A percentile compares a stretch with the other conserved stretches of the same genome.
phyloP scores from a whole-genome alignment of 441 rosid genomes.

The Omphalea diandra region DNA sequence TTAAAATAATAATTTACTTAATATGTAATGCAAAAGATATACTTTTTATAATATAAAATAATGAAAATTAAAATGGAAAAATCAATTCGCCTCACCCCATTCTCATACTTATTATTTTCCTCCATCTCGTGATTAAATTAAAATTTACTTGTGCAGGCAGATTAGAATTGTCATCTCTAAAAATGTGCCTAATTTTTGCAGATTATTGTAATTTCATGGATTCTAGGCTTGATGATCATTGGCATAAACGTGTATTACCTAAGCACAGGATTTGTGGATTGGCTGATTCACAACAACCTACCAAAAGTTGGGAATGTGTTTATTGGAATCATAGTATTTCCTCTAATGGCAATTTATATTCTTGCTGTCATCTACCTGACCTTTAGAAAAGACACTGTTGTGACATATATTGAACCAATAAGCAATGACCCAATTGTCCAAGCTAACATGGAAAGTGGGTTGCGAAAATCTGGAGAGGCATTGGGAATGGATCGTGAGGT shows the following conservation, averaged over 20 bases:
- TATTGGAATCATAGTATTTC: conserved; percentile 56
- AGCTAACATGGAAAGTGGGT: conserved; percentile 30
- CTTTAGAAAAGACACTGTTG: conserved; percentile 44
- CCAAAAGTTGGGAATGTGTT: conserved; percentile 45
- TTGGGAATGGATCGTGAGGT: conserved; percentile 12
- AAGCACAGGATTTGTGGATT: conserved; percentile 49
- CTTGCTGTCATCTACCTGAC: conserved; percentile 45
- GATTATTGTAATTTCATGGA: conserved; percentile 62
- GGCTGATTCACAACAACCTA: conserved; percentile 46
- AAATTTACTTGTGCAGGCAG: too few species aligned
- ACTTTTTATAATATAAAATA: too few species aligned
- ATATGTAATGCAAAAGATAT: too few species aligned
- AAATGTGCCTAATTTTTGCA: conserved; percentile 20
- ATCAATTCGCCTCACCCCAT: too few species aligned
- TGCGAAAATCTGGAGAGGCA: background rate
- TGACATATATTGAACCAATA: conserved; percentile 39
- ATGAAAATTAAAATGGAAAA: too few species aligned
- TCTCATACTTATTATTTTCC: too few species aligned
- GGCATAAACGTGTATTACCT: conserved; percentile 66
- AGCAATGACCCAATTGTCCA: conserved; percentile 23
- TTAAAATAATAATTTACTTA: too few species aligned
- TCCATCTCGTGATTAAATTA: too few species aligned
- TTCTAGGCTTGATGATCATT: conserved; percentile 48
- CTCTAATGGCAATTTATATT: conserved; percentile 53
- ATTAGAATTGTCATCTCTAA: too few species aligned